Percentiles rank a stretch among this genome's conserved stretches.
Evolutionary conservation across 257 asterid genomes (phyloP).

Genomic region (Gynochthodes officinalis): DNA sequence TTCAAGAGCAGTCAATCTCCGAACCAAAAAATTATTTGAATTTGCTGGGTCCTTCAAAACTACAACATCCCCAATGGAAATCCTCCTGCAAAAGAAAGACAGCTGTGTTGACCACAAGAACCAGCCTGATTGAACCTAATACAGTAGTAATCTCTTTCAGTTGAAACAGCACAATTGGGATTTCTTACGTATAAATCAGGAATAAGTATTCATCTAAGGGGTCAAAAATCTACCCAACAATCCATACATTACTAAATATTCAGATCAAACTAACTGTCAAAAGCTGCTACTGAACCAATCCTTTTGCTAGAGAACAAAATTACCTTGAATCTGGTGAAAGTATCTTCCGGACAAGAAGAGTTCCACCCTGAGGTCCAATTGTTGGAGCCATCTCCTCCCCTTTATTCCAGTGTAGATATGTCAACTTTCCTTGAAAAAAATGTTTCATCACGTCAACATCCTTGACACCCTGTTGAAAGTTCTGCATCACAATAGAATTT

Average conservation of each 20-base stretch:
- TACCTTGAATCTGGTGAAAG: conserved; percentile 64
- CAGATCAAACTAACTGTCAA: neutral
- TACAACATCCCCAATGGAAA: conserved; percentile 74
- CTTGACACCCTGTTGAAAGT: conserved; percentile 40
- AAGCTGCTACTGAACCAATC: neutral
- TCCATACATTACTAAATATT: neutral
- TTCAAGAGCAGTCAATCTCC: conserved; percentile 83
- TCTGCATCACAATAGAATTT: conserved; percentile 39
- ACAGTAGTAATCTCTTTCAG: neutral
- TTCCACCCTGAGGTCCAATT: conserved; percentile 58
- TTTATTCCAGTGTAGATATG: conserved; percentile 68
- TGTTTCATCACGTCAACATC: conserved; percentile 47
- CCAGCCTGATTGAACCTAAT: neutral
- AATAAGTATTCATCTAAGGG: neutral
- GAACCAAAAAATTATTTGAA: conserved; percentile 49
- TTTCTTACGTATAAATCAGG: neutral
- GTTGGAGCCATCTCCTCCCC: conserved; percentile 84
- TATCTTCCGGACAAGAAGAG: conserved; percentile 86
- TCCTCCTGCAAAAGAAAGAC: conserved; percentile 42
- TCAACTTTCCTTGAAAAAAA: conserved; percentile 63
- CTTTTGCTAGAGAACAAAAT: conserved; percentile 12
- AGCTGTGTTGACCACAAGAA: conserved; percentile 5
- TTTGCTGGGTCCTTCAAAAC: conserved; percentile 66
- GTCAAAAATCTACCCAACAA: neutral
- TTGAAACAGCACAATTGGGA: neutral